Percentiles rank a stretch among this genome's conserved stretches.
Conservation (phyloP, 306 rosid species). For the Malus orientalis region DNA sequence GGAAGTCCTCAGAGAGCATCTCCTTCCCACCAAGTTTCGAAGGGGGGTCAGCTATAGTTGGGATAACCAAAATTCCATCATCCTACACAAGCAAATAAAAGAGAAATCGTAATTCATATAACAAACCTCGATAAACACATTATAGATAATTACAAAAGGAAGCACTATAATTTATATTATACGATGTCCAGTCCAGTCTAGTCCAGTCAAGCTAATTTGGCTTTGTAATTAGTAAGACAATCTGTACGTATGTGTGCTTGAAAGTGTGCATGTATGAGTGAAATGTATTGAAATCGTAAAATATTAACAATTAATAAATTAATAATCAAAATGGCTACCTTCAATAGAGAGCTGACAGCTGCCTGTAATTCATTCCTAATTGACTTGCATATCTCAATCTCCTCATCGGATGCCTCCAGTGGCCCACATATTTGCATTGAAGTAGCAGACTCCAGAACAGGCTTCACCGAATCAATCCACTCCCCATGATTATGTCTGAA, state of each 20-base stretch:
- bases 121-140: background rate
- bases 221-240: background rate
- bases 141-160: no score
- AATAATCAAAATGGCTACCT: conserved; percentile 40
- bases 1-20: conserved; percentile 60
- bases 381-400: conserved; percentile 50
- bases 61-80: conserved; percentile 90
- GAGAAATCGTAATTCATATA: background rate
- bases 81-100: conserved; percentile 41
- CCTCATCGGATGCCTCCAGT: conserved; percentile 39
- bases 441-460: conserved; percentile 54
- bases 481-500: conserved; percentile 53
- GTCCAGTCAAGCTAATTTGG: background rate
- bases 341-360: conserved; percentile 64
- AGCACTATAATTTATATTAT: background rate
- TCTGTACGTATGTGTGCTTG: background rate
- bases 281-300: no score
- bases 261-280: background rate
- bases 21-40: conserved; percentile 88
- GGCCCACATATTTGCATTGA: conserved; percentile 44
- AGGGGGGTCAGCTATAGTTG: conserved; percentile 84
- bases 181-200: background rate
- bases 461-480: conserved; percentile 69
- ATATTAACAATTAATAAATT: background rate
- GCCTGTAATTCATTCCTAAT: conserved; percentile 63